phyloP scores from a whole-genome alignment of 1,284 basidiomycete genomes.

The Naganishia sp. region DNA sequence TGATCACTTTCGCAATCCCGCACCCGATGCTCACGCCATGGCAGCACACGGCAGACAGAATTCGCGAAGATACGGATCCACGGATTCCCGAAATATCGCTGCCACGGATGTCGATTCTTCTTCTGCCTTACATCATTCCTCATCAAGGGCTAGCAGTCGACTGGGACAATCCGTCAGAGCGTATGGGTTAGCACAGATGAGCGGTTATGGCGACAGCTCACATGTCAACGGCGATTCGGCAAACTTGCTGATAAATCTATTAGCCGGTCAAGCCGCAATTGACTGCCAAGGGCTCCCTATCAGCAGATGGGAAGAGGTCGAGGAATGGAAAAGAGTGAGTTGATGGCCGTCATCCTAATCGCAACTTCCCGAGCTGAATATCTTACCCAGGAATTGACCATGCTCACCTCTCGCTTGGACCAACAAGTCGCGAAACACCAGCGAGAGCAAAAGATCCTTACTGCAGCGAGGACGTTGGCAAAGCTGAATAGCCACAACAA shows the following conservation, averaged over 20 bases:
- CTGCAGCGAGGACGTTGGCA: conserved; percentile 52
- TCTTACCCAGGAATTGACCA: conserved; percentile 44
- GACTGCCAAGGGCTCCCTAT: conserved; percentile 70
- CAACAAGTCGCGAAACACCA: conserved; percentile 50
- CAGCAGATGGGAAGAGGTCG: conserved; percentile 80
- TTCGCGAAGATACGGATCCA: neutral
- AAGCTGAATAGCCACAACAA: conserved; percentile 53
- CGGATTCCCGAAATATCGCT: neutral
- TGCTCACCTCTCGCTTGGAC: conserved; percentile 47
- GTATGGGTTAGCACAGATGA: neutral
- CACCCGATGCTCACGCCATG: neutral
- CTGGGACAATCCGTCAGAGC: conserved; percentile 9
- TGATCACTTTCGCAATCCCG: neutral
- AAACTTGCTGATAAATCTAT: conserved; percentile 68
- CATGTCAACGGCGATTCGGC: conserved; percentile 55
- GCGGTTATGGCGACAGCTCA: neutral
- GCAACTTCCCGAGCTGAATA: neutral
- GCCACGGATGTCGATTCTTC: neutral
- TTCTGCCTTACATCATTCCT: conserved; percentile 13
- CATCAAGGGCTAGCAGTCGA: conserved; percentile 25
- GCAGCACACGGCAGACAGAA: neutral
- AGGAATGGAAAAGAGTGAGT: conserved; percentile 81
- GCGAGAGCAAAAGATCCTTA: conserved; percentile 54
- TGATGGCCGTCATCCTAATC: neutral
- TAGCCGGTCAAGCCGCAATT: conserved; percentile 80